Evolutionary conservation across 1,284 basidiomycete species (phyloP).

Genomic region (Boletus semigastroideus): DNA sequence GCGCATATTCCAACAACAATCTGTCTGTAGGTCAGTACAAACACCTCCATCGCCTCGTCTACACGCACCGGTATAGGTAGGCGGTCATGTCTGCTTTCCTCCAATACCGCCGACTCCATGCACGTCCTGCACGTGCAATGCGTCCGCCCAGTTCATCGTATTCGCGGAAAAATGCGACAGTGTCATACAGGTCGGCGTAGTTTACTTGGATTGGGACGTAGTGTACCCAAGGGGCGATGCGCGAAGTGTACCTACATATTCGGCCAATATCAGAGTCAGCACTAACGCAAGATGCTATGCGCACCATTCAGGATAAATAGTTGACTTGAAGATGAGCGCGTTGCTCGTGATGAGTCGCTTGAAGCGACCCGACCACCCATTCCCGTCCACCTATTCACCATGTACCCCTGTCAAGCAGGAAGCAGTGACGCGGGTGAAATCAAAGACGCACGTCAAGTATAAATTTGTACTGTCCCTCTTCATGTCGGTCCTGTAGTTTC

Average conservation of each 20-base stretch:
- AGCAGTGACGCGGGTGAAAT: not conserved
- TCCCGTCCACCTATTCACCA: slow-evolving; percentile 53
- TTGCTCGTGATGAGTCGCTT: slow-evolving; percentile 65
- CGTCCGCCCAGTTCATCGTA: slow-evolving; percentile 56
- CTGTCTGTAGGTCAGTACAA: slow-evolving; percentile 18
- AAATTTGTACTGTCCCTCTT: slow-evolving; percentile 63
- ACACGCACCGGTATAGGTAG: slow-evolving; percentile 55
- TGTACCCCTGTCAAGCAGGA: not conserved
- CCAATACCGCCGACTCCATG: slow-evolving; percentile 65
- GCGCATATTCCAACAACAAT: slow-evolving; percentile 36
- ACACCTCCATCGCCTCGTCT: not conserved
- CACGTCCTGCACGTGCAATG: slow-evolving; percentile 55
- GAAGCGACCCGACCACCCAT: slow-evolving; percentile 71
- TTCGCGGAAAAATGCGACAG: slow-evolving; percentile 59
- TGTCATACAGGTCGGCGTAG: no score
- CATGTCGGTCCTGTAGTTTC: slow-evolving; percentile 38
- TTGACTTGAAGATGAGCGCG: no score
- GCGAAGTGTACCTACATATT: no score
- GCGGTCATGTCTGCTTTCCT: slow-evolving; percentile 63
- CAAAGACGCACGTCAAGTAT: slow-evolving; percentile 46
- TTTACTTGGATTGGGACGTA: no score
- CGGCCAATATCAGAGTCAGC: no score
- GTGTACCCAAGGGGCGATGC: no score
- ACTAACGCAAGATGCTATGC: no score
- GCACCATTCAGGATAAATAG: no score